These are phyloP conservation scores for Fusarium foetens DNA, from an alignment of 2,329 filamentous ascomycete genomes.

Conservation along the genomic window DNA sequence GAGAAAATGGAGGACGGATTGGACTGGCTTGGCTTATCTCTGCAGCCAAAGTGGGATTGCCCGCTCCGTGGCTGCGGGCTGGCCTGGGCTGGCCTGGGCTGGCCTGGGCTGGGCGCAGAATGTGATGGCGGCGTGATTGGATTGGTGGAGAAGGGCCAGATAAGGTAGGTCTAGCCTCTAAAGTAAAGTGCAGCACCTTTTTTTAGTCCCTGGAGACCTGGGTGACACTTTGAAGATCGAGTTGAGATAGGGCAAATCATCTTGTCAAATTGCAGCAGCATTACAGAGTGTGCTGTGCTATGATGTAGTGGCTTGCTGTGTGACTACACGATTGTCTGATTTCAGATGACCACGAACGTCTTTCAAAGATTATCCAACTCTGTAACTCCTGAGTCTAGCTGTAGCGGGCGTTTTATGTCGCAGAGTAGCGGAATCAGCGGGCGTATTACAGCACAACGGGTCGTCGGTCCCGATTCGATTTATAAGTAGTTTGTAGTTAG, in stretches of 20 bases:
- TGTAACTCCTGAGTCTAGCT: background rate
- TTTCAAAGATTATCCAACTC: background rate
- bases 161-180: constrained; percentile 24
- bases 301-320: background rate
- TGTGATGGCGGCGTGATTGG: constrained; percentile 35
- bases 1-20: constrained; percentile 8
- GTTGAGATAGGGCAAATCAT: background rate
- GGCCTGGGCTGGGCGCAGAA: constrained; percentile 17
- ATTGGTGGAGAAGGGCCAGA: constrained; percentile 36
- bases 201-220: background rate
- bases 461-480: constrained; percentile 25
- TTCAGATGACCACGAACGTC: constrained; percentile 1
- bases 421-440: constrained; percentile 28
- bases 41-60: constrained; percentile 22
- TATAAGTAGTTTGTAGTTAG: background rate
- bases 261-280: background rate
- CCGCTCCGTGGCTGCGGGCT: constrained; percentile 21
- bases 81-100: constrained; percentile 14
- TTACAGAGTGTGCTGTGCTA: background rate
- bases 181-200: background rate
- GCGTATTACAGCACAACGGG: constrained; percentile 21
- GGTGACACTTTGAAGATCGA: constrained; percentile 10
- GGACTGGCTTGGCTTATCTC: constrained; percentile 31
- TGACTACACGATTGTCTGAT: background rate
- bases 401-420: constrained; percentile 34